Percentiles rank a stretch among this genome's conserved stretches.
Evolutionary conservation across 345 rosid genomes (phyloP).

Genomic region (Lumnitzera littorea): DNA sequence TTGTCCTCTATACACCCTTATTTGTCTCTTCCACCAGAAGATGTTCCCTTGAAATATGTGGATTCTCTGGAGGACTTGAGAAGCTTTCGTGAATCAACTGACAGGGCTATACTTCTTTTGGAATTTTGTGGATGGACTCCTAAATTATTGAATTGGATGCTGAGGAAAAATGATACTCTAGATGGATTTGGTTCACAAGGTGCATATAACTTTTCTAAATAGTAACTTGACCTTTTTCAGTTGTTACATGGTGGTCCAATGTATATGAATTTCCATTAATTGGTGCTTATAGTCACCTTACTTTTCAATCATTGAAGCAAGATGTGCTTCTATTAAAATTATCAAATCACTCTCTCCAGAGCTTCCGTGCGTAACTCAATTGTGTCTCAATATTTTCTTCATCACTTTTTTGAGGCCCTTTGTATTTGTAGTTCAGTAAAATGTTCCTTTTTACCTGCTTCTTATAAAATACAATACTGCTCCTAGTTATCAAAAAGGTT

Average conservation of each 20-base stretch:
- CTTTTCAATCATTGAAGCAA: too few species aligned
- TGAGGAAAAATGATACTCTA: constrained; percentile 37
- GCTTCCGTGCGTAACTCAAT: too few species aligned
- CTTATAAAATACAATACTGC: too few species aligned
- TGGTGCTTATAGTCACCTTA: too few species aligned
- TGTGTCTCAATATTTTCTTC: too few species aligned
- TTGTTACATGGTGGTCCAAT: background rate
- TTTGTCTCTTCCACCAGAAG: constrained; percentile 35
- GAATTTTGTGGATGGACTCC: constrained; percentile 87
- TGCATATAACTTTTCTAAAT: constrained; percentile 14
- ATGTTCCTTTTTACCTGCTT: too few species aligned
- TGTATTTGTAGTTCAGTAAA: too few species aligned
- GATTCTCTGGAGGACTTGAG: constrained; percentile 40
- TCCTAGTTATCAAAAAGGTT: too few species aligned
- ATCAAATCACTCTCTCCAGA: too few species aligned
- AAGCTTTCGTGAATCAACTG: constrained; percentile 65
- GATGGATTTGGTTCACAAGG: constrained; percentile 28
- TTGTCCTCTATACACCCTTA: constrained; percentile 46
- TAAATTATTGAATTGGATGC: constrained; percentile 27
- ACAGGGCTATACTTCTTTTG: constrained; percentile 55
- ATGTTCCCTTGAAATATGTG: constrained; percentile 43
- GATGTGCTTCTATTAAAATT: too few species aligned
- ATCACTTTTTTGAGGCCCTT: too few species aligned
- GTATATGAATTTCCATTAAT: too few species aligned
- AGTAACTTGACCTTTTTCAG: background rate